Percentiles rank a stretch among this genome's conserved stretches.
These are phyloP conservation scores for Dendrocalamus latiflorus DNA, from an alignment of 202 grass and related monocot genomes.

Conservation along the genomic window DNA sequence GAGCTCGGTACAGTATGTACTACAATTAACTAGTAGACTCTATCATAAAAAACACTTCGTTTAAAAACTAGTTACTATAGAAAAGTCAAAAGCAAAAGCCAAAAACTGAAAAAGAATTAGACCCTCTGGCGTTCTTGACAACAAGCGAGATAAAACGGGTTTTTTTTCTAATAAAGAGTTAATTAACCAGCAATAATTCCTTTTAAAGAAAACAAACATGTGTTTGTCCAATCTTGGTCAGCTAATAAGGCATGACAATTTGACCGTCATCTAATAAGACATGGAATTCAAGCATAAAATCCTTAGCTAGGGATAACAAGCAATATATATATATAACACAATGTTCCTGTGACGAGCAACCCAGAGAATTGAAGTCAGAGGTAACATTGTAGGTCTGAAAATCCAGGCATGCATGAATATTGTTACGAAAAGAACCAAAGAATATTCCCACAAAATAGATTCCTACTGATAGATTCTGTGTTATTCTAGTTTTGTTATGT, in stretches of 20 bases:
- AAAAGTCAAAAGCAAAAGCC: too few relatives aligned
- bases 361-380: too few relatives aligned
- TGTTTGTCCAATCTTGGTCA: neutral
- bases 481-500: neutral
- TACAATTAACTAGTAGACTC: too few relatives aligned
- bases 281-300: too few relatives aligned
- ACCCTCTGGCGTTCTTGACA: neutral
- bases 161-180: neutral
- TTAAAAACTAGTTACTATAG: too few relatives aligned
- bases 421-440: neutral
- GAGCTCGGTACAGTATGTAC: too few relatives aligned
- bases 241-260: neutral
- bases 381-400: too few relatives aligned
- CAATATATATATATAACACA: neutral
- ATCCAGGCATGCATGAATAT: neutral
- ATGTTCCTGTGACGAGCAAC: neutral
- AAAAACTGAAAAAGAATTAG: too few relatives aligned
- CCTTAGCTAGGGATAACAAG: neutral
- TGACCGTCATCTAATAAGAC: too few relatives aligned
- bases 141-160: neutral
- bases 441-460: neutral
- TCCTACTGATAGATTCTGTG: neutral
- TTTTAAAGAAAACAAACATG: neutral
- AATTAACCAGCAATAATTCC: neutral
- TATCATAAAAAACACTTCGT: fast-evolving